phyloP scores from a whole-genome alignment of 805 yeast species.

The Sugiyamaella mastotermitis region DNA sequence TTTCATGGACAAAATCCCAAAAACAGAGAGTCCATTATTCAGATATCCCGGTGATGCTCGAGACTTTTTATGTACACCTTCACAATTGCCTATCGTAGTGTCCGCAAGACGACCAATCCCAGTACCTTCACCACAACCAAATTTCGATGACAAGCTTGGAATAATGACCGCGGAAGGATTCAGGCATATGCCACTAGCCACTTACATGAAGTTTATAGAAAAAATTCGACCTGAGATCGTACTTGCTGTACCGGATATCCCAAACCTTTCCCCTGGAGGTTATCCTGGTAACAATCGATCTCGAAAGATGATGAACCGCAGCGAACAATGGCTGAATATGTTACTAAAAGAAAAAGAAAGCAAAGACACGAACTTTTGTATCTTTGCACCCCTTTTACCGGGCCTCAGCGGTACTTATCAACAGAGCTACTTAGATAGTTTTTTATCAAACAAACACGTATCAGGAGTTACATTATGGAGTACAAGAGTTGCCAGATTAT shows the following conservation, averaged over 20 bases:
- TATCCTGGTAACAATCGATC: conserved; percentile 32
- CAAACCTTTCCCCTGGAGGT: conserved; percentile 26
- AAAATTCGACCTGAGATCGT: conserved; percentile 29
- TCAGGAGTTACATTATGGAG: conserved; percentile 12
- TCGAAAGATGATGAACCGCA: conserved; percentile 31
- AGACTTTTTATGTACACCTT: conserved; percentile 27
- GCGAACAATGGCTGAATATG: conserved; percentile 29
- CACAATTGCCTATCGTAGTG: conserved; percentile 23
- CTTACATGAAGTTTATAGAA: conserved; percentile 18
- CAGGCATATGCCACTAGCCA: conserved; percentile 23
- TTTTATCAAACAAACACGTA: conserved; percentile 11
- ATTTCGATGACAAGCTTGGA: conserved; percentile 27
- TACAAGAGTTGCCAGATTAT: conserved; percentile 10
- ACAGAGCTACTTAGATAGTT: conserved; percentile 18
- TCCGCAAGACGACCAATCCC: conserved; percentile 29
- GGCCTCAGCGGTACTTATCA: conserved; percentile 23
- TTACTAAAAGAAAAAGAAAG: conserved; percentile 13
- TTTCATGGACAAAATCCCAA: conserved; percentile 29
- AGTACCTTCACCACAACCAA: conserved; percentile 29
- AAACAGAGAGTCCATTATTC: conserved; percentile 12
- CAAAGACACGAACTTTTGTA: conserved; percentile 7
- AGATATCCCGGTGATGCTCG: conserved; percentile 10
- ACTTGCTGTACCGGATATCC: conserved; percentile 30
- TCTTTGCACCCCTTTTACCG: conserved; percentile 30
- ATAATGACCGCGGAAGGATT: conserved; percentile 35